Percentiles rank a stretch among this genome's conserved stretches.
These are phyloP conservation scores for Pichia sp. DNA, from an alignment of 1,139 yeast genomes.

Conservation along the genomic window DNA sequence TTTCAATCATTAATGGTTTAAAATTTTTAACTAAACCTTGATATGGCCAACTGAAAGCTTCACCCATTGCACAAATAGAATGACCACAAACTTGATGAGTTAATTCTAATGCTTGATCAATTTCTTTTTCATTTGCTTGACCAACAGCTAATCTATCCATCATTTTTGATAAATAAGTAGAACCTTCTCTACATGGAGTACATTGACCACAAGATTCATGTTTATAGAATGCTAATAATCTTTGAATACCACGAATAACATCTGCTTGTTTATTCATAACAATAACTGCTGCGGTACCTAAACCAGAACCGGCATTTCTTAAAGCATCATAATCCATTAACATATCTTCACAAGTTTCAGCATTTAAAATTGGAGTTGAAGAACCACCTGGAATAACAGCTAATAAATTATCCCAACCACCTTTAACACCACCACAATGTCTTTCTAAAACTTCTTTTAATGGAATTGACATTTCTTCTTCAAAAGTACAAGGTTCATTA, in stretches of 20 bases:
- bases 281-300: slow-evolving; percentile 89
- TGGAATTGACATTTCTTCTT: slow-evolving; percentile 89
- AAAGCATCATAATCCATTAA: slow-evolving; percentile 84
- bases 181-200: slow-evolving; percentile 93
- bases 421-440: slow-evolving; percentile 85
- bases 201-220: slow-evolving; percentile 94
- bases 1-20: slow-evolving; percentile 72
- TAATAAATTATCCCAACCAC: slow-evolving; percentile 85
- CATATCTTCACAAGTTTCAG: slow-evolving; percentile 56
- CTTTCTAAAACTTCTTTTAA: slow-evolving; percentile 72
- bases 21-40: slow-evolving; percentile 81
- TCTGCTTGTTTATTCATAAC: slow-evolving; percentile 85
- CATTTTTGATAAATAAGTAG: slow-evolving; percentile 75
- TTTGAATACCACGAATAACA: slow-evolving; percentile 75
- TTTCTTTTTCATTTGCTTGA: slow-evolving; percentile 72
- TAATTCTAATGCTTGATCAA: slow-evolving; percentile 74
- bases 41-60: slow-evolving; percentile 90
- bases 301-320: slow-evolving; percentile 76
- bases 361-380: slow-evolving; percentile 75
- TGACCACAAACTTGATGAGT: slow-evolving; percentile 85
- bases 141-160: slow-evolving; percentile 77
- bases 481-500: slow-evolving; percentile 86
- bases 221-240: slow-evolving; percentile 74
- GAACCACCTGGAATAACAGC: slow-evolving; percentile 89
- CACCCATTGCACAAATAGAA: slow-evolving; percentile 86